Evolutionary conservation across 139 green algal genomes (phyloP), one percentile per base, ranked within the genome.

Genomic region (Trebouxia sp.): DNA sequence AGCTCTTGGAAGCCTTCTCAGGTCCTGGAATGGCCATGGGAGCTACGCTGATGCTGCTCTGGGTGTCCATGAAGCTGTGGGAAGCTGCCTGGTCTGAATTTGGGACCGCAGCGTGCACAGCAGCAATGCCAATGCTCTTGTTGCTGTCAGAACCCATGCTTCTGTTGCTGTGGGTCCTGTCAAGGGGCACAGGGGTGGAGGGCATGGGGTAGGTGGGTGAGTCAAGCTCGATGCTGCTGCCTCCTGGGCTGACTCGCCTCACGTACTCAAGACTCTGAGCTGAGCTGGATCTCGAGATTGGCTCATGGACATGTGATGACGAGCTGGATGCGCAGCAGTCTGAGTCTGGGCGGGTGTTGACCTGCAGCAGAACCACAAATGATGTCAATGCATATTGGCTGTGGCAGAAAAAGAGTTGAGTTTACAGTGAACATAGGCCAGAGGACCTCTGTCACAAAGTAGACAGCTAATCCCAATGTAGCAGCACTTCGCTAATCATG

Each of bases 41-140:
- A 11, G 32, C 62, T 14, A 72, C 20, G 15, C 42, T 6, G 0
- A 42, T 35, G 37, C n/a, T 42, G 62, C 32, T 72, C 62, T 72
- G 62, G 37, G 62, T 45, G 24, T 32, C 42, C 62, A 72, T 43
- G 11, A 45, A 12, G 32, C 43, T 35, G 32, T 72, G 35, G 35
- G 62, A 22, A 6, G 32, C n/a, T 32, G 35, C 26, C 55, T 37
- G 35, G 20, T 53, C 20, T 72, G 35, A 69, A 42, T 41, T 42
- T 1, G 8, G 7, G 4, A 35, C n/a, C 32, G 11, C 35, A 72
- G 62, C 62, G 1, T 72, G 62, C 35, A 72, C 62, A 43, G 62
- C 62, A 72, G 62, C 62, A 30, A 72, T 72, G 62, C 62, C 62
- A 30, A 72, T 45, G 62, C 62, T 72, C 62, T 72, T 72, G 62